Percentiles rank a stretch among this genome's conserved stretches.
Conservation (phyloP, 179 eudicot genomes). For the Dionaea muscipula region DNA sequence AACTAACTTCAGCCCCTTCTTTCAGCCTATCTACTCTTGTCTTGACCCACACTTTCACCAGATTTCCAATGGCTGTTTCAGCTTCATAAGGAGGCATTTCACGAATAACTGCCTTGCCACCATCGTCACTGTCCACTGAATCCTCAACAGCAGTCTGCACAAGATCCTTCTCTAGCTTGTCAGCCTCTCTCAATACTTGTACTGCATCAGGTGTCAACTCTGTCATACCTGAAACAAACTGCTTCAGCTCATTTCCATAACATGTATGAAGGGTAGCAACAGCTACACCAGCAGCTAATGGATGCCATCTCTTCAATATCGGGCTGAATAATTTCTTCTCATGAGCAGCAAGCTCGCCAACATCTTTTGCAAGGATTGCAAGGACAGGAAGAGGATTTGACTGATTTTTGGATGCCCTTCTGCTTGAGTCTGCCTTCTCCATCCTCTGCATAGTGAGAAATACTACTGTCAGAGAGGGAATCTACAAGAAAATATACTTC, state of each 20-base stretch:
- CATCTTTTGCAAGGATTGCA: constrained; percentile 90
- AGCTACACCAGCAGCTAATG: constrained; percentile 92
- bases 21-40: constrained; percentile 61
- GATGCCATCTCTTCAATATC: constrained; percentile 95
- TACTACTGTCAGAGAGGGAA: neutral
- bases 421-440: constrained; percentile 98
- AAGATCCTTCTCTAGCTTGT: constrained; percentile 88
- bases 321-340: constrained; percentile 86
- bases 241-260: constrained; percentile 90
- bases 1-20: constrained; percentile 64
- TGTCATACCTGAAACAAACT: constrained; percentile 58
- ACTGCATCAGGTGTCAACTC: constrained; percentile 94
- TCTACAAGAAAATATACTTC: too few relatives aligned
- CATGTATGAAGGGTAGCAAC: constrained; percentile 97
- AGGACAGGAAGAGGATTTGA: constrained; percentile 84
- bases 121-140: constrained; percentile 97
- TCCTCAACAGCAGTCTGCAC: constrained; percentile 96
- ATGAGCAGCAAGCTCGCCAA: constrained; percentile 73
- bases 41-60: constrained; percentile 82
- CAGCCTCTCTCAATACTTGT: constrained; percentile 79
- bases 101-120: constrained; percentile 92
- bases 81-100: constrained; percentile 99
- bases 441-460: constrained; percentile 45
- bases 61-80: constrained; percentile 70
- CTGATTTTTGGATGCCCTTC: constrained; percentile 82